Evolutionary conservation across 345 rosid genomes (phyloP), one percentile per base, ranked within the genome.

Genomic region (Hibiscus mutabilis): DNA sequence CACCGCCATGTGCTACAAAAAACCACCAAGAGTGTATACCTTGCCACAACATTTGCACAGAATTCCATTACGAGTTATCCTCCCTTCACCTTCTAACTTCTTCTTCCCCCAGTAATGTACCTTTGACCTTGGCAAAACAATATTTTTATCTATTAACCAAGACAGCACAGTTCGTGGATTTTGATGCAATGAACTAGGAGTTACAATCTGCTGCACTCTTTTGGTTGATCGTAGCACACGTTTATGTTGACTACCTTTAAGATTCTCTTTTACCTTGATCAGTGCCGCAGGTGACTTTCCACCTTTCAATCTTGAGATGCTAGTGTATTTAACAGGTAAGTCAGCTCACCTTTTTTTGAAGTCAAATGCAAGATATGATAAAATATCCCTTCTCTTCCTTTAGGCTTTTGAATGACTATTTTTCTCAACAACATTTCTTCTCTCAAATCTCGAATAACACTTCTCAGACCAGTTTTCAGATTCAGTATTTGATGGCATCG

Each of bases 101-200:
- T 74, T 82, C 74, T 68, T 78, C 79, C 69, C 75, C 59, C 70
- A 37, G 65, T 79, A 88, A 52, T 64, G 70, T 67, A 91, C 88
- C 74, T 82, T 86, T 49, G 76, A 88, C 84, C 88, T 86, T 21
- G 90, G 89, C 77, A 86, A 71, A 78, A 90, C 27, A 10, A 82
- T 80, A 69, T 89, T 74, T 61, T 85, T 87, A 56, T 89, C 89
- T 27, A 93, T 86, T 77, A 93, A 82, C 96, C 91, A 91, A 25
- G 91, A 87, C 63, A 93, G 73, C 58, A 87, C 66, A 47, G 83
- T 91, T 53, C 78, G 83, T 60, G 91, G 85, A 71, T 73, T 81
- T 13, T 71, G 82, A 68, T 78, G 79, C 24, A 76, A 79, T 13
- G 73, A 68, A 69, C 70, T 72, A 55, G 84, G 79, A 74, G 73